Percentiles rank a stretch among this genome's conserved stretches.
phyloP scores from a whole-genome alignment of 2,329 filamentous ascomycete species.

The Aspergillus latus region DNA sequence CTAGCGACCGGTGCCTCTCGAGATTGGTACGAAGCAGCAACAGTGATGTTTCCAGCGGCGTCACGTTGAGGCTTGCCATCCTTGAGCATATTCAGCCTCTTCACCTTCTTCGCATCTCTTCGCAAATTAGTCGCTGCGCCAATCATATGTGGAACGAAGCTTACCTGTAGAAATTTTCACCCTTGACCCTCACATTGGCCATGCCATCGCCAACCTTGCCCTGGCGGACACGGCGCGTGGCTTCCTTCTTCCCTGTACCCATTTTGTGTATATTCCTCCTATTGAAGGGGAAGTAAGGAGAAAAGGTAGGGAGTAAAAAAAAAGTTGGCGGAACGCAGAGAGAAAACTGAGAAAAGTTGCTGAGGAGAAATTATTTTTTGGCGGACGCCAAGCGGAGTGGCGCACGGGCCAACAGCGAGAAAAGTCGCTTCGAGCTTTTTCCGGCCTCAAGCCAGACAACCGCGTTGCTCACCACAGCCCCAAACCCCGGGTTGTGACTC shows the following conservation, averaged over 20 bases:
- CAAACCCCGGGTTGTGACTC: conserved; percentile 8
- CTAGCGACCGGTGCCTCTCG: conserved; percentile 77
- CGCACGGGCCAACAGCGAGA: conserved; percentile 39
- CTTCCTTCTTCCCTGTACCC: conserved; percentile 92
- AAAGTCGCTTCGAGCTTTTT: conserved; percentile 40
- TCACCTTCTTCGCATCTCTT: conserved; percentile 78
- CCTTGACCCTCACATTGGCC: conserved; percentile 87
- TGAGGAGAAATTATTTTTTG: conserved; percentile 35
- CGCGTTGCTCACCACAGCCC: conserved; percentile 23
- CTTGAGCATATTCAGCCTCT: conserved; percentile 85
- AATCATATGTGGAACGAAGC: conserved; percentile 19
- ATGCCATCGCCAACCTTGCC: conserved; percentile 83
- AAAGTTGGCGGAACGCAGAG: conserved; percentile 34
- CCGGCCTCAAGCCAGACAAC: conserved; percentile 23
- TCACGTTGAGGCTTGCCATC: conserved; percentile 82
- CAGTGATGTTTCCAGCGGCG: conserved; percentile 76
- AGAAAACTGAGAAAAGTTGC: conserved; percentile 31
- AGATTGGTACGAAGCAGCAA: conserved; percentile 81
- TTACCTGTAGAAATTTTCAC: conserved; percentile 96
- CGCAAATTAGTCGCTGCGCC: conserved; percentile 14
- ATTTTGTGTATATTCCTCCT: conserved; percentile 51
- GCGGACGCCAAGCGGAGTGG: conserved; percentile 32
- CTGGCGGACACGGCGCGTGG: conserved; percentile 76
- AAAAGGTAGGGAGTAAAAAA: conserved; percentile 28
- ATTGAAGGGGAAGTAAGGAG: conserved; percentile 23